Evolutionary conservation across 2,329 filamentous ascomycete species (phyloP), one percentile per base, ranked within the genome.

Genomic region (Phaeosphaeriaceae sp.): DNA sequence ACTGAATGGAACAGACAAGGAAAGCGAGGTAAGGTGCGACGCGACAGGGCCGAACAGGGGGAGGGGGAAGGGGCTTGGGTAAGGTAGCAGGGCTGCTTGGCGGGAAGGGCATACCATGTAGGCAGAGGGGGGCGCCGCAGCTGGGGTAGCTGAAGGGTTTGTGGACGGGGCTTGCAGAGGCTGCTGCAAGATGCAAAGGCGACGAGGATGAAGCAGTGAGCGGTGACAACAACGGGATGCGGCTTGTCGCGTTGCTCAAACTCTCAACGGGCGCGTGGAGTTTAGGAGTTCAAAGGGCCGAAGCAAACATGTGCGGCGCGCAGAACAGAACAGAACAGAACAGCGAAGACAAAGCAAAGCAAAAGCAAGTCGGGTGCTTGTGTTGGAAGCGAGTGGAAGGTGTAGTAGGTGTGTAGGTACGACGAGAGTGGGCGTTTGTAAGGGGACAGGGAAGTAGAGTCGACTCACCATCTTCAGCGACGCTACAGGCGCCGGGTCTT

Each of bases 401-500:
- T 46, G 62, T 41, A 38, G 39, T 50, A 42, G 39, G 46, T 54
- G 49, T 50, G 54, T 26, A 26, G 23, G 23, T 26, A 26, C 23
- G 23, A 26, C 23, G 23, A 26, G 48, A n/a, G 50, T 44, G 42
- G 43, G 47, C 45, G 49, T 38, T 26, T 21, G 44, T 34, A 34
- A 50, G 53, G 50, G 58, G 59, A 53, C 58, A 62, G 68, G 71
- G 68, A 71, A 64, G 60, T 58, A 66, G 61, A 73, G 68, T 70
- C 68, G 65, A 74, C 73, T 75, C 67, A 75, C 73, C 66, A 74
- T 69, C 62, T 70, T 69, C 47, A 68, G 70, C 66, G 68, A 72
- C 71, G 71, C 71, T 72, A 70, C 71, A 72, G 72, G 72, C 70
- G 70, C 73, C 70, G 71, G 68, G 64, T 73, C 71, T 74, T 74